Conservation (phyloP, 768 basidiomycete species). For the Leccinum fibrillosum region DNA sequence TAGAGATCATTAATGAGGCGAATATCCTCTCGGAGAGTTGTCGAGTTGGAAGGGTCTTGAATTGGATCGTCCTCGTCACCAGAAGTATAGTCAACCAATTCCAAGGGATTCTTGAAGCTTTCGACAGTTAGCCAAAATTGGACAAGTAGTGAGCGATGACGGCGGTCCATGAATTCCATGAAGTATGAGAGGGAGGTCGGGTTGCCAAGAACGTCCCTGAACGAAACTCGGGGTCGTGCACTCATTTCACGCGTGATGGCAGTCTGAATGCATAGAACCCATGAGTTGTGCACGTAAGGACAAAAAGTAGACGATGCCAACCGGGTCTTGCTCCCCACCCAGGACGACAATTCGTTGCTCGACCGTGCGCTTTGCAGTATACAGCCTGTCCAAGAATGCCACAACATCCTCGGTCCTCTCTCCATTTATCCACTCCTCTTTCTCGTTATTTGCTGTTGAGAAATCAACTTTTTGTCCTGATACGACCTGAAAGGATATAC, state of each 20-base stretch:
- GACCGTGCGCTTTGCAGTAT: constrained; percentile 83
- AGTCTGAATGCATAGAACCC: constrained; percentile 27
- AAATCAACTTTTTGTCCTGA: neutral
- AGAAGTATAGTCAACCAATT: constrained; percentile 61
- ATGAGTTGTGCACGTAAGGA: constrained; percentile 1
- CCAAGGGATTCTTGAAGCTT: constrained; percentile 95
- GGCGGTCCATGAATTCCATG: constrained; percentile 98
- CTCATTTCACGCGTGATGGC: constrained; percentile 41
- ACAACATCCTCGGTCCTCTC: constrained; percentile 82
- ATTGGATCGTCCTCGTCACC: constrained; percentile 65
- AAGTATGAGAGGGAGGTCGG: constrained; percentile 92
- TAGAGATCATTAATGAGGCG: constrained; percentile 87
- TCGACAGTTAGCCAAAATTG: constrained; percentile 99
- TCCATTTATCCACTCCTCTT: constrained; percentile 86
- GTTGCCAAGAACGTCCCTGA: constrained; percentile 81
- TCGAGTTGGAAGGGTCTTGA: constrained; percentile 51
- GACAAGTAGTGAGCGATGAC: constrained; percentile 76
- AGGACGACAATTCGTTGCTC: constrained; percentile 83
- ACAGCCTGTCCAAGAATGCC: constrained; percentile 82
- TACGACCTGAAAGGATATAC: constrained; percentile 36
- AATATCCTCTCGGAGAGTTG: constrained; percentile 81
- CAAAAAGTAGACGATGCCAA: constrained; percentile 28
- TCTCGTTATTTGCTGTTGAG: constrained; percentile 71
- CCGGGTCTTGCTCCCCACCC: constrained; percentile 66
- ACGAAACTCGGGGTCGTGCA: constrained; percentile 48